These are phyloP conservation scores for Leptosphaerulina australis DNA, from an alignment of 2,329 filamentous ascomycete genomes.

Conservation along the genomic window DNA sequence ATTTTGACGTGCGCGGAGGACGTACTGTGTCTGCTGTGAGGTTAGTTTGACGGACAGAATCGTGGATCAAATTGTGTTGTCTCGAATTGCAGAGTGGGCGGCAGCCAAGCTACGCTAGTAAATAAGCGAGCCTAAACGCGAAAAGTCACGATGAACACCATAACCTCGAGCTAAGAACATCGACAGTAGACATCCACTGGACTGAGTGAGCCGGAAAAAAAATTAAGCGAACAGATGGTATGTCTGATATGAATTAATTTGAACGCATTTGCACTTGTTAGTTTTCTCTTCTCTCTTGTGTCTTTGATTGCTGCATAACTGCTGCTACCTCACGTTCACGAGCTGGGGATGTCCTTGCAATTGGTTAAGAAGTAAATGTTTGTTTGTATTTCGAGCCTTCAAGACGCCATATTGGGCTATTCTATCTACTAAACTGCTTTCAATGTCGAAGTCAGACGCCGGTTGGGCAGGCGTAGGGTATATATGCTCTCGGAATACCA, in stretches of 20 bases:
- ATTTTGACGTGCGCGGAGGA: slow-evolving; percentile 16
- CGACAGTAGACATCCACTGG: background rate
- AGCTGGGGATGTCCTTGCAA: background rate
- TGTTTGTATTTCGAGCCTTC: slow-evolving; percentile 3
- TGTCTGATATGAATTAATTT: no score
- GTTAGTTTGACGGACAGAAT: slow-evolving; percentile 36
- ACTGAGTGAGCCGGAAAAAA: background rate
- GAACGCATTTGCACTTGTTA: no score
- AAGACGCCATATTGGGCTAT: slow-evolving; percentile 15
- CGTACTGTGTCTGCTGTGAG: slow-evolving; percentile 49
- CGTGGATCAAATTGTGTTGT: slow-evolving; percentile 26
- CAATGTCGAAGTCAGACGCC: slow-evolving; percentile 1
- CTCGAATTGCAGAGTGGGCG: slow-evolving; percentile 18
- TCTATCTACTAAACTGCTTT: slow-evolving; percentile 28
- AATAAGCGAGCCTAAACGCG: slow-evolving; percentile 22
- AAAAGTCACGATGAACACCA: slow-evolving; percentile 17
- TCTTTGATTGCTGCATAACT: background rate
- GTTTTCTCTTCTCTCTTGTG: background rate
- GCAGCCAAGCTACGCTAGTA: slow-evolving; percentile 34
- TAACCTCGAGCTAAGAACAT: slow-evolving; percentile 2
- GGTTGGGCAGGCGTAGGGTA: slow-evolving; percentile 18
- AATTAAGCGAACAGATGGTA: no score
- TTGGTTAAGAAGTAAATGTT: background rate
- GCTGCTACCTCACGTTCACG: background rate
- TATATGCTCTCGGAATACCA: slow-evolving; percentile 27